phyloP scores from a whole-genome alignment of 768 basidiomycete species.

The Xerocomellus dryophilus region DNA sequence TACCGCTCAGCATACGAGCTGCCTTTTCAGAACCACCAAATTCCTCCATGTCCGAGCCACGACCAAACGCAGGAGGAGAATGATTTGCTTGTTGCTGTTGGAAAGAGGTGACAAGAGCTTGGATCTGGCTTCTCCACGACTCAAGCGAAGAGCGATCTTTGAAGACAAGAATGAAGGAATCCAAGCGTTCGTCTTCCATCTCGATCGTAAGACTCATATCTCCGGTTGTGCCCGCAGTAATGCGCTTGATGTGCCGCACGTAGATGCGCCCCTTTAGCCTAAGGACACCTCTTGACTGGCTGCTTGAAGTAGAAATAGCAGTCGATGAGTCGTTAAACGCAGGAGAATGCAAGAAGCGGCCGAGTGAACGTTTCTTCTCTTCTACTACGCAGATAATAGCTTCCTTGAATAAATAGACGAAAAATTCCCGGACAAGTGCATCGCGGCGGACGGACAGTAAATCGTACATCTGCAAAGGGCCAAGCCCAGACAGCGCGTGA shows the following conservation, averaged over 20 bases:
- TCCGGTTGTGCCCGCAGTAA: constrained; percentile 75
- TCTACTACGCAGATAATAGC: constrained; percentile 98
- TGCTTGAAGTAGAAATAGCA: constrained; percentile 32
- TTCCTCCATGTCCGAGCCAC: constrained; percentile 62
- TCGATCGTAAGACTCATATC: constrained; percentile 95
- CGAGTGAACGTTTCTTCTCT: constrained; percentile 84
- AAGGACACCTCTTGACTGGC: constrained; percentile 60
- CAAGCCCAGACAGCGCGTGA: constrained; percentile 85
- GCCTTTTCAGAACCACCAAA: constrained; percentile 76
- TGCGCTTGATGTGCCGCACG: constrained; percentile 88
- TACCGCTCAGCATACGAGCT: constrained; percentile 77
- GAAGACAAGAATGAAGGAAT: constrained; percentile 95
- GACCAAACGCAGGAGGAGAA: constrained; percentile 31
- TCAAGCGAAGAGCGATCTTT: constrained; percentile 86
- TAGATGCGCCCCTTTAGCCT: constrained; percentile 95
- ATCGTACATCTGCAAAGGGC: constrained; percentile 89
- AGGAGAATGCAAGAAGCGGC: constrained; percentile 68
- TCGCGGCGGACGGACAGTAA: constrained; percentile 86
- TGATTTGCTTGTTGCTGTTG: constrained; percentile 51
- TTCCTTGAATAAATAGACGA: constrained; percentile 95
- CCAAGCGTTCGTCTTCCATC: constrained; percentile 93
- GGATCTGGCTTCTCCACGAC: constrained; percentile 83
- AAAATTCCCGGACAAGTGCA: constrained; percentile 87
- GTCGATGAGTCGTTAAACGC: constrained; percentile 51
- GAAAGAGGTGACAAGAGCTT: constrained; percentile 69